These are phyloP conservation scores for Chrysoporthe puriensis DNA, from an alignment of 2,329 filamentous ascomycete species.

Conservation along the genomic window DNA sequence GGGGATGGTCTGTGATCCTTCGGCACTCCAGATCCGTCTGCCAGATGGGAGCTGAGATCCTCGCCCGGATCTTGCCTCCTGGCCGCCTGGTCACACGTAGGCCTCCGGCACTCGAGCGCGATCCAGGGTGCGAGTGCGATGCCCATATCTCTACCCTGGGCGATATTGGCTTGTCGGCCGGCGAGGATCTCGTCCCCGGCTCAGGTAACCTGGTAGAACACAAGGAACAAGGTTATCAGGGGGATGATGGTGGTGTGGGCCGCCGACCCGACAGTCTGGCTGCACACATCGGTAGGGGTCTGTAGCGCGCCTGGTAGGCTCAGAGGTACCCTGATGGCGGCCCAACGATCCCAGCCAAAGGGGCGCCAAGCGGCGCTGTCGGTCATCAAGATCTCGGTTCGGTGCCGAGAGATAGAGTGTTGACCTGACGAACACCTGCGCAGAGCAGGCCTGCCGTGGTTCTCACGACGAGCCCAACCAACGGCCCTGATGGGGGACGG, in stretches of 20 bases:
- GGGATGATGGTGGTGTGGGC: conserved; percentile 4
- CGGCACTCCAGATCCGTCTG: neutral
- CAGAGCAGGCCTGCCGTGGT: neutral
- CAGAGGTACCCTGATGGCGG: neutral
- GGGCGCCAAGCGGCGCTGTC: conserved; percentile 14
- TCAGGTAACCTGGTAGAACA: conserved; percentile 6
- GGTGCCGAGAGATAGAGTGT: conserved; percentile 16
- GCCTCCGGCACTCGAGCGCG: neutral
- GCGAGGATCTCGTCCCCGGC: conserved; percentile 13
- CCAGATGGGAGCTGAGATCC: neutral
- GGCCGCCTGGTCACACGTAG: neutral
- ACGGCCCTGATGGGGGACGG: neutral
- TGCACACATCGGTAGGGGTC: conserved; percentile 10
- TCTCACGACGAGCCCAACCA: neutral
- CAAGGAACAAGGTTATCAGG: conserved; percentile 13
- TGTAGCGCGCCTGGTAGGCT: neutral
- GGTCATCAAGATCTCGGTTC: conserved; percentile 21
- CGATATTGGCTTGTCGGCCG: neutral
- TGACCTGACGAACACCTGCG: neutral
- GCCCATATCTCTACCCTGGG: neutral
- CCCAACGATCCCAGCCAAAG: conserved; percentile 1
- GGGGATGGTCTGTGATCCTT: neutral
- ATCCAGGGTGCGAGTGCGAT: neutral
- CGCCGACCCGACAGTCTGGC: conserved; percentile 10
- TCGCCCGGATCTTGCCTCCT: neutral